Conservation (phyloP, 805 yeast species). For the Metschnikowia orientalis region DNA sequence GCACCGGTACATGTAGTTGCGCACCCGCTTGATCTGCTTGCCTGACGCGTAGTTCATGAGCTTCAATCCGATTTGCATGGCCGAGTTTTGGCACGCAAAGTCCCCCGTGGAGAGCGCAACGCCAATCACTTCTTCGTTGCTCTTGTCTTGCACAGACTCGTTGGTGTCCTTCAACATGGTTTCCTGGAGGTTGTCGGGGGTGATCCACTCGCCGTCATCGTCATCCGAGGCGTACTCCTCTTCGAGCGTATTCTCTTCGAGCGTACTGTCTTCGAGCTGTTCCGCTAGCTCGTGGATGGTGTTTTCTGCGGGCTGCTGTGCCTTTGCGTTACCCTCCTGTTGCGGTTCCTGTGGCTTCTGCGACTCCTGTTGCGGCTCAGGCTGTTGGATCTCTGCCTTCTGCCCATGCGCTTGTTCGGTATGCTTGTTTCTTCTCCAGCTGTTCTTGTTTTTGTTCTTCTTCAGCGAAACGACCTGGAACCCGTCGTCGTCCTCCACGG, state of each 20-base stretch:
- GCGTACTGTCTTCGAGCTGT: neutral
- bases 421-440: neutral
- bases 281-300: neutral
- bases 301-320: neutral
- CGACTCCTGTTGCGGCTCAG: constrained; percentile 1
- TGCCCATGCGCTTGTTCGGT: neutral
- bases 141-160: constrained; percentile 46
- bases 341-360: neutral
- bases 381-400: constrained; percentile 1
- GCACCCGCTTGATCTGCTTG: constrained; percentile 72
- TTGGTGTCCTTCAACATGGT: constrained; percentile 63
- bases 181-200: constrained; percentile 76
- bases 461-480: constrained; percentile 20
- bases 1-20: constrained; percentile 93
- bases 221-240: constrained; percentile 70
- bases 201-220: constrained; percentile 88
- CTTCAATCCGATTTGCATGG: constrained; percentile 84
- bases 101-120: constrained; percentile 93
- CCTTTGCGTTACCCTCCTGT: neutral
- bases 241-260: constrained; percentile 15
- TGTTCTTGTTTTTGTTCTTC: constrained; percentile 6
- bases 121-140: constrained; percentile 39
- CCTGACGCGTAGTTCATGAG: constrained; percentile 84
- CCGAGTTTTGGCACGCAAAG: constrained; percentile 95
- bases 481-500: constrained; percentile 21